Percentiles rank a stretch among this genome's conserved stretches.
These are phyloP conservation scores for Fusarium heterosporum DNA, from an alignment of 2,329 filamentous ascomycete genomes.

Conservation along the genomic window DNA sequence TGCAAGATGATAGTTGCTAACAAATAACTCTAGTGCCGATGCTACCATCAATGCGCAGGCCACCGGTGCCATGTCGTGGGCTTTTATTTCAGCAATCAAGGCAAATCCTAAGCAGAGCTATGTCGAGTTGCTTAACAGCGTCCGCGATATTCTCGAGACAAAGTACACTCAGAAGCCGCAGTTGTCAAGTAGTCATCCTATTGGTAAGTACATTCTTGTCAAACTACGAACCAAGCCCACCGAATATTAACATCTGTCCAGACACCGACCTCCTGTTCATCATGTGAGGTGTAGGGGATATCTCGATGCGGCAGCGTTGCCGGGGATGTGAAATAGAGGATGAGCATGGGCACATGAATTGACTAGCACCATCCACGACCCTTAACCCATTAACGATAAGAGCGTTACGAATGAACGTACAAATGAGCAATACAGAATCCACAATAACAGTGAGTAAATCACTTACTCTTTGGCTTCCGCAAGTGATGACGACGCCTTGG, in stretches of 20 bases:
- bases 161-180: constrained; percentile 97
- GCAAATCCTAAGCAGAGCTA: constrained; percentile 97
- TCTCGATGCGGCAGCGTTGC: constrained; percentile 65
- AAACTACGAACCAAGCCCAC: rapidly evolving
- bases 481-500: no score
- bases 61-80: constrained; percentile 98
- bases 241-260: constrained; percentile 48
- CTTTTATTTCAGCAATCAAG: constrained; percentile 90
- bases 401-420: constrained; percentile 8
- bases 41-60: constrained; percentile 88
- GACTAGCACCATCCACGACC: not conserved
- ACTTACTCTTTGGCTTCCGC: no score
- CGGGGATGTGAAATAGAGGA: constrained; percentile 3
- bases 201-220: constrained; percentile 73
- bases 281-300: constrained; percentile 60
- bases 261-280: constrained; percentile 75
- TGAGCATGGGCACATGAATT: not conserved
- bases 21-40: constrained; percentile 73
- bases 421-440: not conserved
- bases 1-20: constrained; percentile 30
- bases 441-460: not conserved
- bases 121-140: constrained; percentile 93
- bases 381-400: not conserved
- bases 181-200: constrained; percentile 92
- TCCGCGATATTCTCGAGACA: constrained; percentile 85